Base-by-base conservation (phyloP, 1,139 yeast species). In the Magnusiomyces ingens region DNA sequence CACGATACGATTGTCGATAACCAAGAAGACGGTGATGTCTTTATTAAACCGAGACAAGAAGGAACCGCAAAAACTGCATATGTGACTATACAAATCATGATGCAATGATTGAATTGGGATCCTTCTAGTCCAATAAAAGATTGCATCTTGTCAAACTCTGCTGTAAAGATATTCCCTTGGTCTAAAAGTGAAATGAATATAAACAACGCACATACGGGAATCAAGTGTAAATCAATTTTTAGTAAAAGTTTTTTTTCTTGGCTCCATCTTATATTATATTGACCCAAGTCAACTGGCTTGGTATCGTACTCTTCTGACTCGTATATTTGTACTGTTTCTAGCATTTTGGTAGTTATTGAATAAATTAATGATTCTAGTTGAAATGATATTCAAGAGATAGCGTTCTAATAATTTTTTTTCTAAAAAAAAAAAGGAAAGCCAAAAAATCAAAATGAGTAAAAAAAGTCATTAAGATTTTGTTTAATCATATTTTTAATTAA, bases 91-190 rank as follows among this genome's bases (percentile, higher is more conserved):
- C 81, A 74, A 52, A 81, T 73, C 17, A 83, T 75, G 52, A 81
- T 70, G 65, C 77, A 71, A 41, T 77, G 71, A 62, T 78, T 78
- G 66, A 78, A 80, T 60, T 80, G 75, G 49, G 65, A 59, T 2
- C 79, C 78, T 3, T 65, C 58, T 53, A 81, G 68, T 1, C 73
- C 69, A 55, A 81, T 65, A 58, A 79, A 83, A 18, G 68, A 70
- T 57, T 75, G 79, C 49, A 82, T 65, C 5, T 82, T 82, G 51
- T 80, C 83, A 36, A 80, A 71, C 59, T 81, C 71, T 0, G 85
- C 86, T 61, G 78, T 75, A 2, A 84, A 83, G 59, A 82, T 77
- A 62, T 79, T 80, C 55, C 79, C 78, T 59, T 84, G 70, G 64
- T 82, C 87, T 57, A 82, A 68, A 60, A 75, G 78, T 55, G 80